These are phyloP conservation scores for Fusarium brevicatenulatum DNA, from an alignment of 2,329 filamentous ascomycete species.

Conservation along the genomic window DNA sequence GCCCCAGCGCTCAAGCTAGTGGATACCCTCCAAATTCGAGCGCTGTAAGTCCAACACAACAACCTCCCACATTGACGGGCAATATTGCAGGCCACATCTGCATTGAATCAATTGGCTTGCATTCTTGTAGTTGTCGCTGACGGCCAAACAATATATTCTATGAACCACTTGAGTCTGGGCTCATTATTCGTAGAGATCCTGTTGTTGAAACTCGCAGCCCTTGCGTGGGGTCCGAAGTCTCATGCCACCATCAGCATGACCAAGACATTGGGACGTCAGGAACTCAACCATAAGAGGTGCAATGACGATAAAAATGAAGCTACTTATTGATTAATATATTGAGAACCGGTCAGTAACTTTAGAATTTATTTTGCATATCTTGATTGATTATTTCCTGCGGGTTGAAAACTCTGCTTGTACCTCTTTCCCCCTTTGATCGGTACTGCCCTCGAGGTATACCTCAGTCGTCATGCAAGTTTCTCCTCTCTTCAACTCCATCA, in stretches of 20 bases:
- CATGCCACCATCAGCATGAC: neutral
- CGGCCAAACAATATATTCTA: rapidly evolving
- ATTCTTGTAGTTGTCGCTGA: neutral
- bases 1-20: neutral
- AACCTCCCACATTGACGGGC: neutral
- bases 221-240: neutral
- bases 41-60: neutral
- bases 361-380: rapidly evolving
- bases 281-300: neutral
- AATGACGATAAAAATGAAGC: neutral
- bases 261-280: neutral
- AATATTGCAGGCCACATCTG: neutral
- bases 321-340: rapidly evolving
- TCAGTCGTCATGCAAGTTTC: neutral
- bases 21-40: neutral
- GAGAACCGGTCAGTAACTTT: rapidly evolving
- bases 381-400: neutral
- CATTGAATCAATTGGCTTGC: rapidly evolving
- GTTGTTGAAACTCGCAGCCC: no score
- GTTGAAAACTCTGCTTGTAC: neutral
- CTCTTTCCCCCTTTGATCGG: neutral
- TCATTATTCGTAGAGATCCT: neutral
- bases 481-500: neutral
- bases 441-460: neutral
- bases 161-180: rapidly evolving